Evolutionary conservation across 192 early-diverging fungal species (phyloP).

Genomic region (Phlyctochytrium planicorne): DNA sequence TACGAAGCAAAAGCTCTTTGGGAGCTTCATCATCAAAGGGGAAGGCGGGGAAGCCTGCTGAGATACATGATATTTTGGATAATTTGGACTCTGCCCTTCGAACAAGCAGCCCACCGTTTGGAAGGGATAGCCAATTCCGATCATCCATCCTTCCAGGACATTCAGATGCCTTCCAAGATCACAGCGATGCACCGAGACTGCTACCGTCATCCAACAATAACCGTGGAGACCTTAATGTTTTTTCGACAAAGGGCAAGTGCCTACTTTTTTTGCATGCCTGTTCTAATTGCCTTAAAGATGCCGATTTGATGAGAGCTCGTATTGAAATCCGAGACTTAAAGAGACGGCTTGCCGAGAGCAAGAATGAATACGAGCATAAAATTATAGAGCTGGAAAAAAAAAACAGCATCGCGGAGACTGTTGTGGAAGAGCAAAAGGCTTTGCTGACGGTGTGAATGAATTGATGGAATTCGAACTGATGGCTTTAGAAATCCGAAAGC

Average conservation of each 20-base stretch:
- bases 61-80: not conserved
- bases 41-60: not conserved
- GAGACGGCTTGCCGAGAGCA: not conserved
- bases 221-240: too few species aligned
- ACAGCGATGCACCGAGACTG: too few species aligned
- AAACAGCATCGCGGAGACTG: not conserved
- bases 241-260: too few species aligned
- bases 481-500: slow-evolving; percentile 52
- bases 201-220: too few species aligned
- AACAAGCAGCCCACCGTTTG: not conserved
- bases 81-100: not conserved
- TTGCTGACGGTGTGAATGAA: not conserved
- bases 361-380: not conserved
- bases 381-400: slow-evolving; percentile 3
- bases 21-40: too few species aligned
- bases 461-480: not conserved
- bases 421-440: not conserved
- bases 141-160: too few species aligned
- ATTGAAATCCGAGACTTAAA: slow-evolving; percentile 1
- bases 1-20: too few species aligned
- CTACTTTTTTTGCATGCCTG: too few species aligned
- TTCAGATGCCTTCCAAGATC: too few species aligned
- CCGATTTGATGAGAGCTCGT: not conserved
- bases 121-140: not conserved
- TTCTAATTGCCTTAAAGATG: too few species aligned